Conservation (phyloP, 768 basidiomycete species). For the Suillus cothurnatus region DNA sequence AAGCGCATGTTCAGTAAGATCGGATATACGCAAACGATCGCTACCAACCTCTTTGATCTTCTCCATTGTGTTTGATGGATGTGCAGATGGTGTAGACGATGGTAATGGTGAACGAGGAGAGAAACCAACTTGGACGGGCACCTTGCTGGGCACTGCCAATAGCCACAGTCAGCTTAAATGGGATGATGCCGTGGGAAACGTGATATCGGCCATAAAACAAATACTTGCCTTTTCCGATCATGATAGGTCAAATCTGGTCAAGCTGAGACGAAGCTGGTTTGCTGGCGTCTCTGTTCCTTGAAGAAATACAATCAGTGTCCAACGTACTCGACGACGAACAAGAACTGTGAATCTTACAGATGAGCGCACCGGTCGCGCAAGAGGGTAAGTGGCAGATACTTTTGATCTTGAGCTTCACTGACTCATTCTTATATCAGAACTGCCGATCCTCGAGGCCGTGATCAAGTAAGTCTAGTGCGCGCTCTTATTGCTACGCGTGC, state of each 20-base stretch:
- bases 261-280: background rate
- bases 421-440: conserved; percentile 54
- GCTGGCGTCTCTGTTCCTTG: conserved; percentile 3
- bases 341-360: conserved; percentile 25
- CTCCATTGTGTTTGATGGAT: conserved; percentile 39
- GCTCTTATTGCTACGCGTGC: conserved; percentile 19
- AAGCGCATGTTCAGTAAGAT: conserved; percentile 11
- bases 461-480: conserved; percentile 64
- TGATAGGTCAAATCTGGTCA: conserved; percentile 14
- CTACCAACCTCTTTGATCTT: conserved; percentile 47
- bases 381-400: conserved; percentile 56
- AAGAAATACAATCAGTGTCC: conserved; percentile 7
- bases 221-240: conserved; percentile 38
- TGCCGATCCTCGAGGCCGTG: conserved; percentile 91
- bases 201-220: conserved; percentile 5
- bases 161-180: conserved; percentile 23
- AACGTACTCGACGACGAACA: conserved; percentile 7
- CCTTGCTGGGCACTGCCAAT: conserved; percentile 19
- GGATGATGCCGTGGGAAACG: conserved; percentile 37
- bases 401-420: conserved; percentile 15
- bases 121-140: conserved; percentile 15
- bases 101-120: conserved; percentile 10
- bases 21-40: background rate
- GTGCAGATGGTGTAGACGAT: conserved; percentile 8
- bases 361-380: conserved; percentile 76